phyloP scores from a whole-genome alignment of 1,284 basidiomycete species.

The Ceratobasidium sp. region DNA sequence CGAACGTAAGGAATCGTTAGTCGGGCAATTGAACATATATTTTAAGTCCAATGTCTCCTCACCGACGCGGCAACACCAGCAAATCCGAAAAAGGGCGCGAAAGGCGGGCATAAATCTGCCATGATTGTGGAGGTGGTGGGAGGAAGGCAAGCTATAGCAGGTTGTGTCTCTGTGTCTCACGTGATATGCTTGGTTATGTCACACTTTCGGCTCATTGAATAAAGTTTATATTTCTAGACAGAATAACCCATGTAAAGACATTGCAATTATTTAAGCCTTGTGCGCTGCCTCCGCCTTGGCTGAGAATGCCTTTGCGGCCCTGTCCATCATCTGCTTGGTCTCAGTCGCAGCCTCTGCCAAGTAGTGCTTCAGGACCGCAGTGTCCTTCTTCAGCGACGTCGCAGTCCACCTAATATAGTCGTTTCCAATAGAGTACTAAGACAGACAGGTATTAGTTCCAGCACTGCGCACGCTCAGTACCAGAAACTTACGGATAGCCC shows the following conservation, averaged over 20 bases:
- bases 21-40: background rate
- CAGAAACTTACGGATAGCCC: constrained; percentile 72
- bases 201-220: background rate
- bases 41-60: constrained; percentile 54
- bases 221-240: too few species aligned
- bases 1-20: constrained; percentile 60
- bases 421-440: constrained; percentile 86
- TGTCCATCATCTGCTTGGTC: constrained; percentile 80
- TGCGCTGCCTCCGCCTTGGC: constrained; percentile 29
- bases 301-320: constrained; percentile 60
- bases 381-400: constrained; percentile 80
- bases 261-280: constrained; percentile 7
- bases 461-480: background rate
- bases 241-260: too few species aligned
- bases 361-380: constrained; percentile 76
- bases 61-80: constrained; percentile 91
- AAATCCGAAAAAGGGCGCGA: constrained; percentile 97
- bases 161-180: constrained; percentile 24
- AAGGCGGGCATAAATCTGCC: constrained; percentile 93
- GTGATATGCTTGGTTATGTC: constrained; percentile 15
- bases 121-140: constrained; percentile 58
- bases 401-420: constrained; percentile 93
- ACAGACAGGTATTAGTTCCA: background rate
- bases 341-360: constrained; percentile 85
- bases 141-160: background rate